These are phyloP conservation scores for Annulohypoxylon stygium DNA, from an alignment of 495 filamentous ascomycete species.

Conservation along the genomic window DNA sequence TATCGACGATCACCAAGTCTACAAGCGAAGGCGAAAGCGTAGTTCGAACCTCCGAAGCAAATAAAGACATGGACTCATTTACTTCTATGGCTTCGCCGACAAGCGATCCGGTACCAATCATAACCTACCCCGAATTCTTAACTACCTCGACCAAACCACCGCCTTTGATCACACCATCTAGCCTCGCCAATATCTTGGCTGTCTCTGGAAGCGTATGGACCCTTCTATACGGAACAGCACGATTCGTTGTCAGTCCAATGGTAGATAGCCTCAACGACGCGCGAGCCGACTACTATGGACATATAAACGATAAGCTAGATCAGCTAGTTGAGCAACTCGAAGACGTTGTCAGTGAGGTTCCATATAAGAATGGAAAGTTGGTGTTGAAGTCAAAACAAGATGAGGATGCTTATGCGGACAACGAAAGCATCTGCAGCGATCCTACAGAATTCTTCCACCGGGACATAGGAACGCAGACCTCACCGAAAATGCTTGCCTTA, in stretches of 20 bases:
- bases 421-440: slow-evolving; percentile 64
- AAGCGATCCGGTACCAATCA: slow-evolving; percentile 81
- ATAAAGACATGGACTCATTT: slow-evolving; percentile 23
- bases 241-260: slow-evolving; percentile 88
- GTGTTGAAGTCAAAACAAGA: slow-evolving; percentile 33
- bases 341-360: slow-evolving; percentile 71
- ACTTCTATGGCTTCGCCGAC: slow-evolving; percentile 29
- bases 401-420: slow-evolving; percentile 48
- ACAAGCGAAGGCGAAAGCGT: slow-evolving; percentile 32
- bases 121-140: slow-evolving; percentile 98
- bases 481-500: slow-evolving; percentile 55
- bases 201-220: slow-evolving; percentile 76
- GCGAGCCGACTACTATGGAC: slow-evolving; percentile 82
- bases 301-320: slow-evolving; percentile 72
- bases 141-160: slow-evolving; percentile 69
- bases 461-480: slow-evolving; percentile 89
- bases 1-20: slow-evolving; percentile 37
- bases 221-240: slow-evolving; percentile 82
- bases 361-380: slow-evolving; percentile 48
- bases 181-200: slow-evolving; percentile 83
- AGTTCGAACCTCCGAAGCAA: slow-evolving; percentile 35
- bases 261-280: slow-evolving; percentile 76
- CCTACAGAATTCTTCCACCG: slow-evolving; percentile 92
- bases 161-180: slow-evolving; percentile 81
- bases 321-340: slow-evolving; percentile 82